phyloP scores from a whole-genome alignment of 345 rosid species.

The Murraya paniculata region DNA sequence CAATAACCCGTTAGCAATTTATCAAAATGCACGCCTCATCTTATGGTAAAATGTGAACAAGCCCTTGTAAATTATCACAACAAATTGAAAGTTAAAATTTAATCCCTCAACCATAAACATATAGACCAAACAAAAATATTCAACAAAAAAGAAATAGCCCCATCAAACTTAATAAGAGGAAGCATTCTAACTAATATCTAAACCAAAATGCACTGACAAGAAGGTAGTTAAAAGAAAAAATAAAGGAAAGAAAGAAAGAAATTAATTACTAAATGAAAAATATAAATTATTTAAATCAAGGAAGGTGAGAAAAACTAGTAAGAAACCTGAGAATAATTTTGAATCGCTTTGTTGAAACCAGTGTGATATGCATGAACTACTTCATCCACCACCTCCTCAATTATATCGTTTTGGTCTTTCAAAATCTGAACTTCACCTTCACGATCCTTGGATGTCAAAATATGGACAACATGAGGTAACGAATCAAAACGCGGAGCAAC shows the following conservation, averaged over 20 bases:
- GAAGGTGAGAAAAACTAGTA: background rate
- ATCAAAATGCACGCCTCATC: background rate
- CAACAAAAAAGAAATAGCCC: background rate
- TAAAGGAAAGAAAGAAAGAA: background rate
- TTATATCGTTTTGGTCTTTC: slow-evolving; percentile 87
- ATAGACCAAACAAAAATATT: background rate
- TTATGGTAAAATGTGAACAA: background rate
- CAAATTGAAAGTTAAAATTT: background rate
- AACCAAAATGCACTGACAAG: background rate
- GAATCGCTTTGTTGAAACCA: slow-evolving; percentile 99
- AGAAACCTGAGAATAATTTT: slow-evolving; percentile 95
- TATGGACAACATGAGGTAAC: slow-evolving; percentile 93
- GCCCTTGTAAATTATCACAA: background rate
- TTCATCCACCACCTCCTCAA: slow-evolving; percentile 99
- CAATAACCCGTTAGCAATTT: background rate
- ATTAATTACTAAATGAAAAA: slow-evolving; percentile 3
- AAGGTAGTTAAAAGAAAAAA: background rate
- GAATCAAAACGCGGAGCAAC: slow-evolving; percentile 95
- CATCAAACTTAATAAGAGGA: background rate
- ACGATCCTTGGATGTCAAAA: slow-evolving; percentile 92
- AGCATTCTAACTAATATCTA: slow-evolving; percentile 1
- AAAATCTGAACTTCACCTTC: slow-evolving; percentile 69
- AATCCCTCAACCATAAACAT: background rate
- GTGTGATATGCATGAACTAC: slow-evolving; percentile 94
- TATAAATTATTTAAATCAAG: slow-evolving; percentile 11